Conservation (phyloP, 2,329 filamentous ascomycete species). For the Aspergillus felis region DNA sequence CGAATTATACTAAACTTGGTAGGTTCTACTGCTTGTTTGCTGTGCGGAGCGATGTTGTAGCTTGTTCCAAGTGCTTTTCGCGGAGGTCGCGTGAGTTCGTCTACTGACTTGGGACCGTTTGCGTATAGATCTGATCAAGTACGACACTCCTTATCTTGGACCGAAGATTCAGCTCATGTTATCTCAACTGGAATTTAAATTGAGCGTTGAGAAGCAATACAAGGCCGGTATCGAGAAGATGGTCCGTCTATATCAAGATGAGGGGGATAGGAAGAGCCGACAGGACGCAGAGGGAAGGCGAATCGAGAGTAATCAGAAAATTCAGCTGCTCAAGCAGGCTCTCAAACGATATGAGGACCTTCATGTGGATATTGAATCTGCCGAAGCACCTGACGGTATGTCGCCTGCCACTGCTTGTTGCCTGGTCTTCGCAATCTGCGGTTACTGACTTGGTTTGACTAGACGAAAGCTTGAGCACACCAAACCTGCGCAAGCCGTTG, state of each 20-base stretch:
- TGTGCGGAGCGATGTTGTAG: background rate
- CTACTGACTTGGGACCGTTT: slow-evolving; percentile 12
- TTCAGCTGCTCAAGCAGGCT: slow-evolving; percentile 89
- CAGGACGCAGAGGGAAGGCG: slow-evolving; percentile 84
- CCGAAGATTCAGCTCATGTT: slow-evolving; percentile 99
- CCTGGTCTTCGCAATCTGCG: background rate
- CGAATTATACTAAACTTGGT: slow-evolving; percentile 97
- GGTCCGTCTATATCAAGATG: slow-evolving; percentile 95
- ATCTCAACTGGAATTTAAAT: slow-evolving; percentile 96
- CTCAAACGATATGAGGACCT: slow-evolving; percentile 96
- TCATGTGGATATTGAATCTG: slow-evolving; percentile 83
- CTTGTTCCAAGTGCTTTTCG: slow-evolving; percentile 5
- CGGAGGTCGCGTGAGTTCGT: background rate
- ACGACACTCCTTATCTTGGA: slow-evolving; percentile 90
- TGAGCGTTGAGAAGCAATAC: slow-evolving; percentile 98
- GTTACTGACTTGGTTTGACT: slow-evolving; percentile 24
- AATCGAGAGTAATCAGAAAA: slow-evolving; percentile 97
- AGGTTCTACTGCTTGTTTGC: slow-evolving; percentile 30
- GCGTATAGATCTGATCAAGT: slow-evolving; percentile 85
- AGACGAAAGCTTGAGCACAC: slow-evolving; percentile 96
- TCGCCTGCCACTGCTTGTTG: slow-evolving; percentile 9
- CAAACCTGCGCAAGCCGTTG: slow-evolving; percentile 92
- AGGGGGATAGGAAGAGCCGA: slow-evolving; percentile 93
- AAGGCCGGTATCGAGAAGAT: slow-evolving; percentile 99
- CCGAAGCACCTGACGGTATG: slow-evolving; percentile 77